Conservation (phyloP, 352 stramenopile species). For the Pythium sp. region DNA sequence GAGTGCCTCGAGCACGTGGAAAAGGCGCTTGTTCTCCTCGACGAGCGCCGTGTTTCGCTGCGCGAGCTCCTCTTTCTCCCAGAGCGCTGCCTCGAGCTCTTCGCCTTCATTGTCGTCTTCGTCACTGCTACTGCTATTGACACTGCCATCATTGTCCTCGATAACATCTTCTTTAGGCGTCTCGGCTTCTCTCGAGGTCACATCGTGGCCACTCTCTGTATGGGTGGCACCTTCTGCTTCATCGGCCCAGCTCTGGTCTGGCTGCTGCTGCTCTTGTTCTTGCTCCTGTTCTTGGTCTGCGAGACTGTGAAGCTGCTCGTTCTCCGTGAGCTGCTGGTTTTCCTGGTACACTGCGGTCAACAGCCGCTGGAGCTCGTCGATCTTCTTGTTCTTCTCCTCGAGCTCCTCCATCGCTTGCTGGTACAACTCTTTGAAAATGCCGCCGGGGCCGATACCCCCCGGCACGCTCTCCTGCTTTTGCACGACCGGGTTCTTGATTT, state of each 20-base stretch:
- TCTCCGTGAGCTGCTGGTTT: constrained; percentile 13
- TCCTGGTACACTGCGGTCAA: constrained; percentile 41
- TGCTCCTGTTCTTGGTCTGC: background rate
- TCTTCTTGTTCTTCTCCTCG: constrained; percentile 65
- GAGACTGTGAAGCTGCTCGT: constrained; percentile 5
- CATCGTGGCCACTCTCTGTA: background rate
- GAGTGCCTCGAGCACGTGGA: constrained; percentile 41
- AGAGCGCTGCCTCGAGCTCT: constrained; percentile 14
- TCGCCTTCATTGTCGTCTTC: constrained; percentile 16
- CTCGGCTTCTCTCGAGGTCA: background rate
- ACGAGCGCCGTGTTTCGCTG: constrained; percentile 32
- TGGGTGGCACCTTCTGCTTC: background rate
- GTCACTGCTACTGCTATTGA: constrained; percentile 1
- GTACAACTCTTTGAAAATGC: constrained; percentile 69
- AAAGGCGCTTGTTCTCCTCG: constrained; percentile 53
- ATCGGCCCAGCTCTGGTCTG: constrained; percentile 12
- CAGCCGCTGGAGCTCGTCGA: constrained; percentile 57
- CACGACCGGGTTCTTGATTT: constrained; percentile 77
- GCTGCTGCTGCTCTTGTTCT: constrained; percentile 11
- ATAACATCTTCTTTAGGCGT: background rate
- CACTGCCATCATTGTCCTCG: background rate
- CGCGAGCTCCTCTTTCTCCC: constrained; percentile 32
- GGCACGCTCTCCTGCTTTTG: constrained; percentile 33
- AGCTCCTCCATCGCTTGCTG: constrained; percentile 65
- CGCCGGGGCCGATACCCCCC: constrained; percentile 18